Conservation (phyloP, 305 asterid species). For the Lippia alba region DNA sequence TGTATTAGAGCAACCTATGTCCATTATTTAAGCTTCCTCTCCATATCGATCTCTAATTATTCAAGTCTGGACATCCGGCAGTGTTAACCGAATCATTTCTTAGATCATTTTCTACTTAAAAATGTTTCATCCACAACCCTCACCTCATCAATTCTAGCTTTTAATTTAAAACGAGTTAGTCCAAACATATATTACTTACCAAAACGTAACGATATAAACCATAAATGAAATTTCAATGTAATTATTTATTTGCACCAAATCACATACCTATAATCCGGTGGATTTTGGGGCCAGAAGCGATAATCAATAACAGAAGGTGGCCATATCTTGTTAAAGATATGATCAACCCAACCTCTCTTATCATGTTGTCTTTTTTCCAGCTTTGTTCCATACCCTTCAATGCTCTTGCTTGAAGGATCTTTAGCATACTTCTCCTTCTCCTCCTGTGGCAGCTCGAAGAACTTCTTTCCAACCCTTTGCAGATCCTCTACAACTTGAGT, state of each 20-base stretch:
- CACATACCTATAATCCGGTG: constrained; percentile 62
- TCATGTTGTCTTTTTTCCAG: constrained; percentile 46
- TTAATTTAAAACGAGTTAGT: too few species aligned
- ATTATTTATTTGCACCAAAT: not conserved
- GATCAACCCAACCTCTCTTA: constrained; percentile 78
- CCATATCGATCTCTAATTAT: too few species aligned
- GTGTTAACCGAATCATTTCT: too few species aligned
- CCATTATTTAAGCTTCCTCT: too few species aligned
- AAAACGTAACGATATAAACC: too few species aligned
- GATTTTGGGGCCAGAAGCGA: constrained; percentile 70
- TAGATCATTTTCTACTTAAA: too few species aligned
- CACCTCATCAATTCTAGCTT: too few species aligned
- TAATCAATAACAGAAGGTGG: constrained; percentile 61
- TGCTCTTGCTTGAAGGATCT: constrained; percentile 39
- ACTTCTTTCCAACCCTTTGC: constrained; percentile 60
- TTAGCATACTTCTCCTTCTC: constrained; percentile 61
- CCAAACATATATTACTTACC: too few species aligned
- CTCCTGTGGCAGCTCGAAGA: constrained; percentile 63
- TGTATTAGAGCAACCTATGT: too few species aligned
- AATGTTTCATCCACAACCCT: too few species aligned
- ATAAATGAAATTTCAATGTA: too few species aligned
- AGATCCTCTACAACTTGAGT: constrained; percentile 47
- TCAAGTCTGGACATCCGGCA: too few species aligned
- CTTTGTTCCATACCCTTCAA: constrained; percentile 69
- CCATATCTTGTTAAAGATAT: constrained; percentile 64